Evolutionary conservation across 306 rosid species (phyloP).

Genomic region (Castanospermum australe): DNA sequence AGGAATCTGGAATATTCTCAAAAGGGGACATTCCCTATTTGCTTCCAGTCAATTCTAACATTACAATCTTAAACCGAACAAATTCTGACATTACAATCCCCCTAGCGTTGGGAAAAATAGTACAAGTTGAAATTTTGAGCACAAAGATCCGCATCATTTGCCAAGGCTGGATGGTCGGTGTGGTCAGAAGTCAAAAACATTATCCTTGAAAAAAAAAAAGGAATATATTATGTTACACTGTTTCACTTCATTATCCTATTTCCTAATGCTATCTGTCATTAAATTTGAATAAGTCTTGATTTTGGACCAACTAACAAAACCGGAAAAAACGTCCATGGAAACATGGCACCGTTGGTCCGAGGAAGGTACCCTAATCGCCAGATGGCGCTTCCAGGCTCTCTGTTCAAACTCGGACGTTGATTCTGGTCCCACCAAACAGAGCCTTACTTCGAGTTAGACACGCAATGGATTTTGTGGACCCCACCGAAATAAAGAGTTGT

Average conservation of each 20-base stretch:
- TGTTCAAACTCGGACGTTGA: background rate
- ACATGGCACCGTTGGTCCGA: background rate
- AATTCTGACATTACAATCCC: too few relatives aligned
- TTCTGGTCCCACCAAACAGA: background rate
- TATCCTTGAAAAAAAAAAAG: background rate
- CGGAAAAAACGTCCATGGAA: background rate
- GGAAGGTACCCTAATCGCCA: slow-evolving; percentile 3
- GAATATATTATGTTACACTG: background rate
- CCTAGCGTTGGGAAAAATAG: background rate
- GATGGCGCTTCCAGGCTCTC: background rate
- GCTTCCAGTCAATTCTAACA: background rate
- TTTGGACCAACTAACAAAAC: slow-evolving; percentile 35
- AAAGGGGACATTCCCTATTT: background rate
- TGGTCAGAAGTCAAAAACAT: background rate
- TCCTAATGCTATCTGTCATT: too few relatives aligned
- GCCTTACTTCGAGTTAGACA: background rate
- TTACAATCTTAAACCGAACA: background rate
- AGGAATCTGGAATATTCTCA: slow-evolving; percentile 17
- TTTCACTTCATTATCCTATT: background rate
- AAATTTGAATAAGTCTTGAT: background rate
- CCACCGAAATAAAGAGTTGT: background rate
- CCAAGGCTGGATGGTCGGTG: slow-evolving; percentile 29
- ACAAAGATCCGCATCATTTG: background rate
- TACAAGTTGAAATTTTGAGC: background rate
- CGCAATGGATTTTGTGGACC: slow-evolving; percentile 23